Conservation (phyloP, 371 early-diverging fungal species). For the Apophysomyces trapeziformis region DNA sequence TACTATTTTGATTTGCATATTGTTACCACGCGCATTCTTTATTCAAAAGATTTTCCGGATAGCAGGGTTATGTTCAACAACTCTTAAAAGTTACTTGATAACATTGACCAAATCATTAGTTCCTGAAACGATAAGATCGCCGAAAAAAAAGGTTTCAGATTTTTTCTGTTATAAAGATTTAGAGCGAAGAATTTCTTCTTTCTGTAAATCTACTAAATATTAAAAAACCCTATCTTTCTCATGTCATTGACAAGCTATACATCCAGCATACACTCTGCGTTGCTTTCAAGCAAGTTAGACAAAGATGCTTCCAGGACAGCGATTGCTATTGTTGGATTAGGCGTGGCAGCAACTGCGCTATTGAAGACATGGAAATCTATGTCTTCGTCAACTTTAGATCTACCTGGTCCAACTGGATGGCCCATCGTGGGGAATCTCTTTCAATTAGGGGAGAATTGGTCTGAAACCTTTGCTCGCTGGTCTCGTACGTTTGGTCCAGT, state of each 20-base stretch:
- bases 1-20: not conserved
- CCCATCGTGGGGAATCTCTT: not conserved
- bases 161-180: not conserved
- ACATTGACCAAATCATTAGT: not conserved
- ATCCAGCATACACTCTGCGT: not conserved
- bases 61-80: not conserved
- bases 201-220: not conserved
- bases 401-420: conserved; percentile 1
- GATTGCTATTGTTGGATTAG: not conserved
- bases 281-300: not conserved
- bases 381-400: not conserved
- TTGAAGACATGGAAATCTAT: not conserved
- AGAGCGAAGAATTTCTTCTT: not conserved
- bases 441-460: conserved; percentile 4
- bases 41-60: conserved; percentile 4
- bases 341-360: not conserved
- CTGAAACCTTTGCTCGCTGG: conserved; percentile 2
- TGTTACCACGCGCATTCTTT: not conserved
- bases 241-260: not conserved
- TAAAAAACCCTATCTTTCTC: not conserved
- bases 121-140: not conserved
- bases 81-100: conserved; percentile 2
- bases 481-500: not conserved
- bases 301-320: not conserved
- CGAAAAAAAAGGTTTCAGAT: not conserved